Base-by-base conservation (phyloP, 2,329 filamentous ascomycete species). In the Thermoascus crustaceus region DNA sequence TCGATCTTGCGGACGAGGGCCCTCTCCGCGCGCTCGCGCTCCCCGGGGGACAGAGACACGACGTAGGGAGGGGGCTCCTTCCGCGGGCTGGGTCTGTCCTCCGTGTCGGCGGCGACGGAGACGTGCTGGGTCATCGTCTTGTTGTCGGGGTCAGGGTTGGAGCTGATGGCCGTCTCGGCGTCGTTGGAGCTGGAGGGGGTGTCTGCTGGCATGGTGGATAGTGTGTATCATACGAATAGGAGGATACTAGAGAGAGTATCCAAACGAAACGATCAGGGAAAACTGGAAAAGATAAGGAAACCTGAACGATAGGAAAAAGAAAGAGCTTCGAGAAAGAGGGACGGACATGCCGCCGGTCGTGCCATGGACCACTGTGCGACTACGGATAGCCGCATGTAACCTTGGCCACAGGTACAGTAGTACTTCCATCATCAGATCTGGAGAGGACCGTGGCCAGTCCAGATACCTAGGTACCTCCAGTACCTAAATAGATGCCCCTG, bases 1-100 rank as follows among this genome's bases (percentile, higher is more conserved):
- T 87, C 83, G 36, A 87, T 77, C 62, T 85, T 87, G 46, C 77
- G 72, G 55, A 77, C 72, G 48, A 88, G 61, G 22, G 65, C 69
- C 39, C 60, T 66, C 53, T 85, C 80, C 1, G 75, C 63, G 9
- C 53, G 51, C 1, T 53, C 50, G 8, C 78, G 72, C 40, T 75
- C 69, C 25, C 70, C 72, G 1, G 64, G 60, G 2, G 67, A 66
- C 48, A 78, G 60, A 30, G 66, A 54, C 20, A 62, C 49, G 25
- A 60, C 52, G 22, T 54, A 55, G 24, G 46, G 40, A 3, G 57
- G 57, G 5, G 57, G 50, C 38, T 57, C 49, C 18, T 52, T 54
- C 10, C 27, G 41, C 1, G 48, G 39, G 16, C 51, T 52, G 2
- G 51, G 51, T 21, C 38, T 53, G 39, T 49, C 40, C n/a, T n/a